Evolutionary conservation across 176 grass and related monocot species (phyloP), one percentile per base, ranked within the genome.

Genomic region (Tillandsia fasciculata): DNA sequence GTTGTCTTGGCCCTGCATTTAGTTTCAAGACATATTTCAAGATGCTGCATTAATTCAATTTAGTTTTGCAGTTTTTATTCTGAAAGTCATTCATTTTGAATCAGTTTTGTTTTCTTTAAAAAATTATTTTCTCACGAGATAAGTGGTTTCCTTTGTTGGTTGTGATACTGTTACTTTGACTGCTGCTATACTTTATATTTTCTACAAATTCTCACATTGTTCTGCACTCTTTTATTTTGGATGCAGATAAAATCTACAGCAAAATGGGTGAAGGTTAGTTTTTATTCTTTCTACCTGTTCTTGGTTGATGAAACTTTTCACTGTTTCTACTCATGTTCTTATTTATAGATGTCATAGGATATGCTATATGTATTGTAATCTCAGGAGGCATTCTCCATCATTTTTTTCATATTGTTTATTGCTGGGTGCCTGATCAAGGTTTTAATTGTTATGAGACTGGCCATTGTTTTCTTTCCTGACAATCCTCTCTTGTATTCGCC

Each of bases 201-300:
- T 87, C 23, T 50, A 57, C 33, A 27, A 48, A 0, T 50, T 66
- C 50, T 56, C 51, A 3, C 64, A 76, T 51, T 87, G n/a, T 13
- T 68, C 75, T 68, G 78, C 71, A 51, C 2, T 33, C 49, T 65
- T 5, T 49, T 56, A 51, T 65, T 77, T 11, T 53, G 58, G 48
- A 53, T 79, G 65, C 88, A 96, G 92, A 96, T 77, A 92, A 76
- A 70, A 97, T 92, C 47, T 80, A 87, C 51, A 77, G 86, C 48
- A 97, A 90, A 84, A 92, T 97, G 93, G 93, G 93, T 11, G 93
- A 96, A 96, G 92, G 92, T 91, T 73, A 74, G 88, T 80, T 1
- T 47, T 23, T 26, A 28, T 15, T 27, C 51, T 11, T 69, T 9
- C 2, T 20, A 69, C 8, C 7, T 20, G 9, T 11, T 72, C 14